These are phyloP conservation scores for Angomonas ambiguus DNA, from an alignment of 208 protist genomes.

Conservation along the genomic window DNA sequence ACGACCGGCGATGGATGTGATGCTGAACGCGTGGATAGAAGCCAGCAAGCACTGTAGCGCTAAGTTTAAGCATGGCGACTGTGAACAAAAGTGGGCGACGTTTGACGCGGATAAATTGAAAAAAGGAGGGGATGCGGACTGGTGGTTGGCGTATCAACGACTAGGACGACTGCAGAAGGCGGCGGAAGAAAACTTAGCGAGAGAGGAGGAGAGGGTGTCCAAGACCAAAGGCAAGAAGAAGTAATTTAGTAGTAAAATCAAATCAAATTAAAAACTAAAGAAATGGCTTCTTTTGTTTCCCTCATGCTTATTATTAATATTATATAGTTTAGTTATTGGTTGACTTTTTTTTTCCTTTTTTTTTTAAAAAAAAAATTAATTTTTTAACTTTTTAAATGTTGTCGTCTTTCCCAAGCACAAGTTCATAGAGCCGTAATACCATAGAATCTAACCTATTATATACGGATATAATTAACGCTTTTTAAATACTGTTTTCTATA, in stretches of 20 bases:
- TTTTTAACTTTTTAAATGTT: constrained; percentile 4
- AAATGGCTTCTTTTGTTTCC: neutral
- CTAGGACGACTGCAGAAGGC: constrained; percentile 51
- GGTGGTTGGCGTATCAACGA: constrained; percentile 71
- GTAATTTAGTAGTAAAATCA: too few species aligned
- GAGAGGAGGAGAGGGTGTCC: constrained; percentile 1
- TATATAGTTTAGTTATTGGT: too few species aligned
- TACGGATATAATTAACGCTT: neutral
- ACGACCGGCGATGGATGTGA: constrained; percentile 71
- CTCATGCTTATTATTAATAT: neutral
- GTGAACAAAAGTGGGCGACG: constrained; percentile 54
- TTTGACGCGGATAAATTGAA: constrained; percentile 53
- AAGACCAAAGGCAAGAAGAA: neutral
- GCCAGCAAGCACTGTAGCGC: constrained; percentile 61
- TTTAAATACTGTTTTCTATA: neutral
- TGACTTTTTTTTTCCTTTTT: constrained; percentile 4
- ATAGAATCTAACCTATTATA: too few species aligned
- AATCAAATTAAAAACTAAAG: neutral
- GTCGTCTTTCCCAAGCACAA: too few species aligned
- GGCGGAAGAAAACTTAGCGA: constrained; percentile 22
- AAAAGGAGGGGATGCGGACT: constrained; percentile 18
- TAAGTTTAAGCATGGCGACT: constrained; percentile 72
- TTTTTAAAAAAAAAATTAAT: constrained; percentile 8
- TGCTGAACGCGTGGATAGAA: constrained; percentile 80
- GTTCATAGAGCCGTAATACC: too few species aligned